Conservation (phyloP, 495 filamentous ascomycete genomes). For the Penicillium coffeae region DNA sequence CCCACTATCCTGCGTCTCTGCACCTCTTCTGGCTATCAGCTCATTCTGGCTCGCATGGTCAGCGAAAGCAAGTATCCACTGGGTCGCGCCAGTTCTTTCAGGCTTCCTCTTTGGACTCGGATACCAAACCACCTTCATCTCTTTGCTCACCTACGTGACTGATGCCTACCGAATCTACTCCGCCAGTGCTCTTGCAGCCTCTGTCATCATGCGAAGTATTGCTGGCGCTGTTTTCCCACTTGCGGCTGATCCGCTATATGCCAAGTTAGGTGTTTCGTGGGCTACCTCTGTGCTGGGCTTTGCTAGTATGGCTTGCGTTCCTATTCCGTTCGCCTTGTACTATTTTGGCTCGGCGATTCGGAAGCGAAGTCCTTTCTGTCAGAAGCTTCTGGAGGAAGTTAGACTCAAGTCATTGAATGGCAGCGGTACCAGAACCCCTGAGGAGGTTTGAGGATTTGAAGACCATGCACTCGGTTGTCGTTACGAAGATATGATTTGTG, state of each 20-base stretch:
- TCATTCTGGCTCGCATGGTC: slow-evolving; percentile 77
- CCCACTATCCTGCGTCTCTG: slow-evolving; percentile 62
- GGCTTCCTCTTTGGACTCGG: slow-evolving; percentile 68
- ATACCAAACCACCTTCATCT: slow-evolving; percentile 63
- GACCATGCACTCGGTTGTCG: no score
- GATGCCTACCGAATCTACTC: slow-evolving; percentile 73
- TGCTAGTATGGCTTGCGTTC: slow-evolving; percentile 35
- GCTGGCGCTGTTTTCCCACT: slow-evolving; percentile 56
- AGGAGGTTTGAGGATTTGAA: slow-evolving; percentile 9
- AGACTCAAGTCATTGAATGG: slow-evolving; percentile 12
- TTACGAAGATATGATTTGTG: no score
- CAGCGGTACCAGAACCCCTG: slow-evolving; percentile 13
- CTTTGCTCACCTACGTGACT: slow-evolving; percentile 69
- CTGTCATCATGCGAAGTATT: slow-evolving; percentile 55
- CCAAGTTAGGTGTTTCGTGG: slow-evolving; percentile 40
- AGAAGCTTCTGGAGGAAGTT: slow-evolving; percentile 28
- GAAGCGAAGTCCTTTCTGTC: slow-evolving; percentile 39
- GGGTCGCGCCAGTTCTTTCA: slow-evolving; percentile 60
- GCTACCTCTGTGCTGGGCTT: slow-evolving; percentile 45
- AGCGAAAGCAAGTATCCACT: slow-evolving; percentile 51
- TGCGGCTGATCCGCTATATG: slow-evolving; percentile 39
- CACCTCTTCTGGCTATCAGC: slow-evolving; percentile 55
- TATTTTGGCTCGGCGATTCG: slow-evolving; percentile 34
- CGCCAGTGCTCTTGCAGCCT: slow-evolving; percentile 65
- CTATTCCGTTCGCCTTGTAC: slow-evolving; percentile 40